These are phyloP conservation scores for Suillus paluster DNA, from an alignment of 768 basidiomycete genomes.

Conservation along the genomic window DNA sequence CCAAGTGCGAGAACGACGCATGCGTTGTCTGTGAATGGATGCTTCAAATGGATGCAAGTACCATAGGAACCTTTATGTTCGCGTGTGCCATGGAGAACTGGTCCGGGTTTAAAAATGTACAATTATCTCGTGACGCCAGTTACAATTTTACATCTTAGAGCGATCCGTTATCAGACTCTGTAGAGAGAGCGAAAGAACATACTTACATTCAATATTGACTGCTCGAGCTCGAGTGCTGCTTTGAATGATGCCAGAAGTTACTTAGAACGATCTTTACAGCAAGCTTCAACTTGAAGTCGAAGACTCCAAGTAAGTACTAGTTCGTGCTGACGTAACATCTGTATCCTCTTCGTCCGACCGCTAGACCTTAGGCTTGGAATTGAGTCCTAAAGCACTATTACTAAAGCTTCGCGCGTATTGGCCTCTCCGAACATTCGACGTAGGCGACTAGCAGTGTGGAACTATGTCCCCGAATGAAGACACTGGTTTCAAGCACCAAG, in stretches of 20 bases:
- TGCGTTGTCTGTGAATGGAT: not conserved
- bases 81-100: not conserved
- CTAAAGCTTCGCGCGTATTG: not conserved
- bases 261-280: no score
- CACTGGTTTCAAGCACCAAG: constrained; percentile 61
- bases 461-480: not conserved
- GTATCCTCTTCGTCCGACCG: not conserved
- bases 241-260: no score
- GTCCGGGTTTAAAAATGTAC: constrained; percentile 4
- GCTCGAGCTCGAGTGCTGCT: no score
- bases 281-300: no score
- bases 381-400: no score
- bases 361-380: not conserved
- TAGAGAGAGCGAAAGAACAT: no score
- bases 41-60: not conserved
- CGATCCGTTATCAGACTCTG: no score
- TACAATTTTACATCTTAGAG: not conserved
- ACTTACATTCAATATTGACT: no score
- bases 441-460: no score
- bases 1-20: not conserved
- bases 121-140: not conserved
- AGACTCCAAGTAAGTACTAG: no score
- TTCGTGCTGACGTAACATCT: constrained; percentile 3
- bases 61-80: not conserved
- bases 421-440: not conserved